phyloP scores from a whole-genome alignment of 306 rosid genomes.

The Astragalus glycyphyllos region DNA sequence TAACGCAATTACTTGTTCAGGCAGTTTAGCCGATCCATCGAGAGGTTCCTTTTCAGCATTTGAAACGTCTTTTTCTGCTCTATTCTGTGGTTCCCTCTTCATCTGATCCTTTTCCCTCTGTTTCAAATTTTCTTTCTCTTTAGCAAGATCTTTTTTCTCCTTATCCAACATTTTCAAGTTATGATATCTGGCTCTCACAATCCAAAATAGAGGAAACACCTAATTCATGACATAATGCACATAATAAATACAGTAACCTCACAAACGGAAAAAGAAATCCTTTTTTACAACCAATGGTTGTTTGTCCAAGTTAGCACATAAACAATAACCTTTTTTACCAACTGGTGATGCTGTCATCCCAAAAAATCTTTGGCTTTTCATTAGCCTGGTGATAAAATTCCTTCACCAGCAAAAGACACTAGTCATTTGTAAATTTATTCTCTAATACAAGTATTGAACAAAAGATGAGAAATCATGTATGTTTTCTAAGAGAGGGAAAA shows the following conservation, averaged over 20 bases:
- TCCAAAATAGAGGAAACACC: conserved; percentile 75
- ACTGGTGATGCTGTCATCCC: conserved; percentile 97
- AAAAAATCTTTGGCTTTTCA: conserved; percentile 83
- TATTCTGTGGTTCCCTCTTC: conserved; percentile 75
- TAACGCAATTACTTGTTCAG: conserved; percentile 63
- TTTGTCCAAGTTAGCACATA: not conserved
- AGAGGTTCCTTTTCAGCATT: conserved; percentile 70
- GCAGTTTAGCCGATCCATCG: conserved; percentile 62
- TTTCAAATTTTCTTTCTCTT: conserved; percentile 72
- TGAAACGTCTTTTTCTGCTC: conserved; percentile 64
- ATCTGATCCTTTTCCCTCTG: conserved; percentile 81
- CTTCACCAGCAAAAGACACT: conserved; percentile 55
- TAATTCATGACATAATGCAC: conserved; percentile 39
- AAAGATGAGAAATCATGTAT: conserved; percentile 24
- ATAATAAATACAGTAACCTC: conserved; percentile 13
- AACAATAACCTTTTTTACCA: conserved; percentile 67
- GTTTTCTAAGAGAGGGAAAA: too few relatives aligned
- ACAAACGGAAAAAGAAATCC: too few relatives aligned
- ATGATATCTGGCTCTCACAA: conserved; percentile 76
- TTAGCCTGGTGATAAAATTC: conserved; percentile 82
- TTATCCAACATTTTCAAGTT: conserved; percentile 78
- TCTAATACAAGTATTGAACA: conserved; percentile 16
- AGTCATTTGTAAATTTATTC: conserved; percentile 30
- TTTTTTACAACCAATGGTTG: not conserved
- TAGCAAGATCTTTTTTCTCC: conserved; percentile 73